Percentiles rank a stretch among this genome's conserved stretches.
Conservation (phyloP, 2,329 filamentous ascomycete species). For the Cercospora zeina region DNA sequence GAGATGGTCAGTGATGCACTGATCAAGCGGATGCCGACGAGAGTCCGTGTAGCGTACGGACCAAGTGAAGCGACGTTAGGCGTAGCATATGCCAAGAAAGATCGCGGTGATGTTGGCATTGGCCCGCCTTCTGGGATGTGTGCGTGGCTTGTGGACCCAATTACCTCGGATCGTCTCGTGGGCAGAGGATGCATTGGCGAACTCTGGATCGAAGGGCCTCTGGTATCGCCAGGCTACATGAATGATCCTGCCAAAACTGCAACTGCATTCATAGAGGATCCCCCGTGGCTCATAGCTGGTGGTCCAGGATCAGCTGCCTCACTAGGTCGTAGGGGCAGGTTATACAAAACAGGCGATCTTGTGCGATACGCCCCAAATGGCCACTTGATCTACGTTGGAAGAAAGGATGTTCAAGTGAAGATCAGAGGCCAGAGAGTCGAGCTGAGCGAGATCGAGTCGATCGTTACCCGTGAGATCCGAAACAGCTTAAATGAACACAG, state of each 20-base stretch:
- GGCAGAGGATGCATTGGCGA: conserved; percentile 50
- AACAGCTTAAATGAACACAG: neutral
- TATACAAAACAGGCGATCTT: conserved; percentile 30
- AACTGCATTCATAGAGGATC: conserved; percentile 34
- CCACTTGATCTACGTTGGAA: conserved; percentile 26
- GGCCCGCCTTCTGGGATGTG: neutral
- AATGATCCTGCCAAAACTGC: conserved; percentile 29
- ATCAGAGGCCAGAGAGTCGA: conserved; percentile 76
- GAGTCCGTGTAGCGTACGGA: conserved; percentile 6
- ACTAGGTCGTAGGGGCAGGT: conserved; percentile 38
- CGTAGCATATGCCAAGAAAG: conserved; percentile 9
- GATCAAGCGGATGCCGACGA: conserved; percentile 3
- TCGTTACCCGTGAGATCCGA: neutral
- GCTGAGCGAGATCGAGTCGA: conserved; percentile 65
- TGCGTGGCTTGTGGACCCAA: conserved; percentile 17
- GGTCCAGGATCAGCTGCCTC: conserved; percentile 28
- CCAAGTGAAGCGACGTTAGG: conserved; percentile 8
- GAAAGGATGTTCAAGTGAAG: conserved; percentile 74
- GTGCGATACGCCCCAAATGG: conserved; percentile 42
- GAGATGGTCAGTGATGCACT: conserved; percentile 10
- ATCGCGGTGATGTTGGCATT: conserved; percentile 5
- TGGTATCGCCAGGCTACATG: conserved; percentile 47
- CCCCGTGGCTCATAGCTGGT: conserved; percentile 18
- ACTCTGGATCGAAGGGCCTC: conserved; percentile 47
- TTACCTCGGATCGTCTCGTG: conserved; percentile 22